phyloP scores from a whole-genome alignment of 805 yeast species.

The Lipomyces anomalus region DNA sequence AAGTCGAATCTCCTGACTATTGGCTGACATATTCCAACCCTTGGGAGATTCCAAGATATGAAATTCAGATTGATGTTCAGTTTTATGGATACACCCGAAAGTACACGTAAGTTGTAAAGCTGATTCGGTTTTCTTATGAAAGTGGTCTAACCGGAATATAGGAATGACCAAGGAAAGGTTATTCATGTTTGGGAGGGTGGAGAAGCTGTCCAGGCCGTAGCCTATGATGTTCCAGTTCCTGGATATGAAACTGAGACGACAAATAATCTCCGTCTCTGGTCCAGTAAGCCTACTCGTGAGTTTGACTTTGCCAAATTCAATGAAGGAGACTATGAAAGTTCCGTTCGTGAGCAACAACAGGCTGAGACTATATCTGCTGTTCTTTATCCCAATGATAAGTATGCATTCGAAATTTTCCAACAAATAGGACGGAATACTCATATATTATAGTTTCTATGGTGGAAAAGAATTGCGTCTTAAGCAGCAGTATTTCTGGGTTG shows the following conservation, averaged over 20 bases:
- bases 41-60: constrained; percentile 86
- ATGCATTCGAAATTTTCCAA: too few species aligned
- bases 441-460: constrained; percentile 71
- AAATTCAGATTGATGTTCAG: constrained; percentile 83
- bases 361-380: constrained; percentile 93
- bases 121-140: too few species aligned
- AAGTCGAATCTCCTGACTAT: constrained; percentile 90
- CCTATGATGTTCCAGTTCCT: constrained; percentile 88
- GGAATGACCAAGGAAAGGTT: constrained; percentile 48
- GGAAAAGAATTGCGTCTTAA: constrained; percentile 90
- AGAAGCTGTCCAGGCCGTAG: constrained; percentile 82
- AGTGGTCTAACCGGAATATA: too few species aligned
- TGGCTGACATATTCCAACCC: constrained; percentile 88
- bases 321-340: constrained; percentile 80
- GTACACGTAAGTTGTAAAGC: too few species aligned
- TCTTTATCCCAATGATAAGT: constrained; percentile 90
- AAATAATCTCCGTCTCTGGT: constrained; percentile 86
- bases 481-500: constrained; percentile 96
- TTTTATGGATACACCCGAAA: constrained; percentile 78
- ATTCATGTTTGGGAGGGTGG: constrained; percentile 79
- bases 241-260: constrained; percentile 74
- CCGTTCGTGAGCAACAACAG: constrained; percentile 76
- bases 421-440: too few species aligned
- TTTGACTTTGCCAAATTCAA: constrained; percentile 88
- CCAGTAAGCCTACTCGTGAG: constrained; percentile 81